Conservation (phyloP, 2,329 filamentous ascomycete genomes). For the Pseudocercospora macadamiae region DNA sequence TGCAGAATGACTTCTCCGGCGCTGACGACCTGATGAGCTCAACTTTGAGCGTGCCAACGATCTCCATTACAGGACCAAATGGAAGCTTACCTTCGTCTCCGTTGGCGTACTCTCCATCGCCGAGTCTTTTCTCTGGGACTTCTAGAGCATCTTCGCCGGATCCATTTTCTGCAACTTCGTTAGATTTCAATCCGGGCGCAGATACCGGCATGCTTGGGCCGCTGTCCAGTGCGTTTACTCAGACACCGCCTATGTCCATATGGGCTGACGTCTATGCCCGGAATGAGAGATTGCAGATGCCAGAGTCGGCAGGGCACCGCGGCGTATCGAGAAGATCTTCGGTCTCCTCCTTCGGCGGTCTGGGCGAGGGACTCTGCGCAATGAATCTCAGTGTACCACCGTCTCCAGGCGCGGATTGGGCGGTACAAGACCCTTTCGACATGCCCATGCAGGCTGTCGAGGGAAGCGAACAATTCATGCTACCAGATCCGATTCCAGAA, state of each 20-base stretch:
- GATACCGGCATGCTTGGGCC: conserved; percentile 12
- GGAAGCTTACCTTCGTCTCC: conserved; percentile 19
- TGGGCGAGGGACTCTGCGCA: conserved; percentile 13
- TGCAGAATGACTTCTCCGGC: conserved; percentile 11
- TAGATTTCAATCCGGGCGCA: conserved; percentile 9
- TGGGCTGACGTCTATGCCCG: conserved; percentile 20
- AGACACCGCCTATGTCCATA: conserved; percentile 20
- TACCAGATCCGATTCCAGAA: conserved; percentile 7
- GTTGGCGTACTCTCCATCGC: conserved; percentile 14
- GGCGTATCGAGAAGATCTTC: conserved; percentile 20
- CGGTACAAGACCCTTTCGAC: conserved; percentile 12
- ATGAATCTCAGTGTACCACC: conserved; percentile 14
- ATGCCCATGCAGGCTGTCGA: neutral
- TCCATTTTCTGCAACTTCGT: conserved; percentile 17
- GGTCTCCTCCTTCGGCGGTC: conserved; percentile 21
- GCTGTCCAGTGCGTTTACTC: neutral
- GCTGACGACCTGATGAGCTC: conserved; percentile 14
- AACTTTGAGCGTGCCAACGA: conserved; percentile 17
- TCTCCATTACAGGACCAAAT: conserved; percentile 23
- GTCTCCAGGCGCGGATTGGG: conserved; percentile 13
- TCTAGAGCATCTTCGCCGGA: conserved; percentile 22
- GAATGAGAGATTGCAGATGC: conserved; percentile 15
- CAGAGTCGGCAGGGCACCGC: conserved; percentile 12
- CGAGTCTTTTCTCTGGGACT: conserved; percentile 22
- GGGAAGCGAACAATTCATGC: neutral